Percentiles rank a stretch among this genome's conserved stretches.
These are phyloP conservation scores for Linnemannia schmuckeri DNA, from an alignment of 192 early-diverging fungal genomes.

Conservation along the genomic window DNA sequence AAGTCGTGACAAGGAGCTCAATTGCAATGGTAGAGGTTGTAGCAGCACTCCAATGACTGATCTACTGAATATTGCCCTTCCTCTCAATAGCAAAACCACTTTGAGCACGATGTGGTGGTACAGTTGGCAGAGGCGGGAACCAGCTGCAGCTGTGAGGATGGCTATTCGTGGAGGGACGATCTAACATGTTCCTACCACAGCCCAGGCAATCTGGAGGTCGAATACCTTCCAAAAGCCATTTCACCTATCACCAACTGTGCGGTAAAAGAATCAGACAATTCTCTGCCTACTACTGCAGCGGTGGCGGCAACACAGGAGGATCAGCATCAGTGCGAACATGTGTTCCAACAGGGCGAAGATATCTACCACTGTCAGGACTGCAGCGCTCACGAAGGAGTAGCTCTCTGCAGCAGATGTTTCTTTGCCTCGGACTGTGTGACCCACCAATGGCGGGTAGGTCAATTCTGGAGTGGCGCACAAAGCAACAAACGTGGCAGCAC, in stretches of 20 bases:
- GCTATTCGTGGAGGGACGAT: slow-evolving; percentile 15
- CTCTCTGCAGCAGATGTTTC: slow-evolving; percentile 48
- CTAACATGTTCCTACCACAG: slow-evolving; percentile 24
- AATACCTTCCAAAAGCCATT: slow-evolving; percentile 5
- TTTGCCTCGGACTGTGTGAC: slow-evolving; percentile 25
- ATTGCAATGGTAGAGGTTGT: too few relatives aligned
- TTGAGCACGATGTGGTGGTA: slow-evolving; percentile 20
- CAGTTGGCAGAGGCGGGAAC: slow-evolving; percentile 7
- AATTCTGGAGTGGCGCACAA: neutral
- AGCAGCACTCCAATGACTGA: neutral
- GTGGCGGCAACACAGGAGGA: neutral
- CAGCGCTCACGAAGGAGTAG: slow-evolving; percentile 26
- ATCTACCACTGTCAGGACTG: slow-evolving; percentile 51
- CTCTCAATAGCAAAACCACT: slow-evolving; percentile 27
- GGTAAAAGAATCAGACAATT: neutral
- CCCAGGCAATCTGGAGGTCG: neutral
- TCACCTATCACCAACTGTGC: neutral
- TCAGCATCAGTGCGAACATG: slow-evolving; percentile 21
- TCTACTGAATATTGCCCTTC: neutral
- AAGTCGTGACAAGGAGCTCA: neutral
- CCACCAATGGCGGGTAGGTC: slow-evolving; percentile 35
- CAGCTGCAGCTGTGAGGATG: slow-evolving; percentile 25
- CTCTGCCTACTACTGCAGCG: neutral
- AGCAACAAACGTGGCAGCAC: neutral
- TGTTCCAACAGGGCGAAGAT: slow-evolving; percentile 44